These are phyloP conservation scores for Leucoagaricus sp. DNA, from an alignment of 1,284 basidiomycete genomes.

Conservation along the genomic window DNA sequence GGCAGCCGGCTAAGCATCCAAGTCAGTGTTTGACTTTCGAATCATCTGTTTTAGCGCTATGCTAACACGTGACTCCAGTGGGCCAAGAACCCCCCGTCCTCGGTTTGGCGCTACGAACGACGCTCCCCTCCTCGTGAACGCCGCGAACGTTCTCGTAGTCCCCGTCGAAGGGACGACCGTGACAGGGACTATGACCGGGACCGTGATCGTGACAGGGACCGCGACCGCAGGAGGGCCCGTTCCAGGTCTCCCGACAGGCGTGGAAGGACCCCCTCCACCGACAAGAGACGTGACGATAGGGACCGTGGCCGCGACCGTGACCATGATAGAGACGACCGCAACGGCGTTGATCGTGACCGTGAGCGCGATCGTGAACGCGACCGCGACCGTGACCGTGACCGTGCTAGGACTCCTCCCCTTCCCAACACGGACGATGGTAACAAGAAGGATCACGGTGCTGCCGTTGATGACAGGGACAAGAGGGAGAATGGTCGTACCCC, in stretches of 20 bases:
- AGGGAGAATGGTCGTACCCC: conserved; percentile 45
- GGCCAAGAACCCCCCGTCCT: conserved; percentile 89
- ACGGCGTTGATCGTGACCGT: conserved; percentile 5
- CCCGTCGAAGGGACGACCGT: conserved; percentile 33
- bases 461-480: conserved; percentile 15
- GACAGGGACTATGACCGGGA: conserved; percentile 34
- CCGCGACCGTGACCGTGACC: conserved; percentile 27
- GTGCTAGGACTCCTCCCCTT: conserved; percentile 47
- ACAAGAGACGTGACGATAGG: conserved; percentile 48
- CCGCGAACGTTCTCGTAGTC: conserved; percentile 42
- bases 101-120: conserved; percentile 82
- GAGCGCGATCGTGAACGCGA: conserved; percentile 20
- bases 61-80: conserved; percentile 51
- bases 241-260: conserved; percentile 50
- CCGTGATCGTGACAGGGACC: conserved; percentile 31
- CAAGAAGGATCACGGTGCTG: conserved; percentile 41
- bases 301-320: conserved; percentile 16
- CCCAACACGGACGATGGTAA: conserved; percentile 45
- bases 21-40: conserved; percentile 39
- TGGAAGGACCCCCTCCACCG: conserved; percentile 51
- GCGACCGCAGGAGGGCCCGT: conserved; percentile 41
- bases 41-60: background rate
- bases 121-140: conserved; percentile 44
- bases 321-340: conserved; percentile 21
- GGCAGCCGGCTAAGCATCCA: conserved; percentile 82